Base-by-base conservation (phyloP, 176 grass and related monocot genomes). In the Oryza punctata region DNA sequence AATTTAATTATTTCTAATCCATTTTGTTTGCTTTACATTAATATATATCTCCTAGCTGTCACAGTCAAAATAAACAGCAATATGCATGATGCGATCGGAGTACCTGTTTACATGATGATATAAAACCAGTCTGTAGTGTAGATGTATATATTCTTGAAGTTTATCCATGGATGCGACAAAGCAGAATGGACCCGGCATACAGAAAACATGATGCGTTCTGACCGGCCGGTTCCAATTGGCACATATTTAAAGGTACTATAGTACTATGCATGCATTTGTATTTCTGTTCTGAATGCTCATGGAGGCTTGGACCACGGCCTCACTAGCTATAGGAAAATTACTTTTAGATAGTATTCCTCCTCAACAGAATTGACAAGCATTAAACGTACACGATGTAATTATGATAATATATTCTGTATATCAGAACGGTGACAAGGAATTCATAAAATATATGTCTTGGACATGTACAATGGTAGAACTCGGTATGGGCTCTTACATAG, bases 11-110 rank as follows among this genome's bases (percentile, higher is more conserved):
- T 3, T 52, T 32, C 10, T 16, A 13, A 26, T 23, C 41, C 19
- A 57, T 54, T 19, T 7, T 6, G 16, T 54, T 5, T 19, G 50
- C 1, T 54, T 54, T 19, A 1, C 15, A 18, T 38, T 38, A 8
- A 54, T 54, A 21, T 19, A 6, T 4, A 16, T 1, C 1, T 29
- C 1, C 18, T 54, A 47, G 45, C 45, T 47, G 18, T 50, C 47
- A 9, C 52, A 9, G 52, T 70, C 40, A 82, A 63, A 63, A 63
- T 43, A 45, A 72, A 82, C 80, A 44, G 14, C 4, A 30, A 23
- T 12, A 19, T 44, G 12, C 37, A 30, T 44, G 47, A 30, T 28
- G 28, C 10, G 33, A 29, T 29, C 28, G n/a, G 27, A 11, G 3
- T 27, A 35, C 82, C 45, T 65, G 41, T 44, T 49, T 24, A 38